These are phyloP conservation scores for Physcia stellaris DNA, from an alignment of 495 filamentous ascomycete genomes.

Conservation along the genomic window DNA sequence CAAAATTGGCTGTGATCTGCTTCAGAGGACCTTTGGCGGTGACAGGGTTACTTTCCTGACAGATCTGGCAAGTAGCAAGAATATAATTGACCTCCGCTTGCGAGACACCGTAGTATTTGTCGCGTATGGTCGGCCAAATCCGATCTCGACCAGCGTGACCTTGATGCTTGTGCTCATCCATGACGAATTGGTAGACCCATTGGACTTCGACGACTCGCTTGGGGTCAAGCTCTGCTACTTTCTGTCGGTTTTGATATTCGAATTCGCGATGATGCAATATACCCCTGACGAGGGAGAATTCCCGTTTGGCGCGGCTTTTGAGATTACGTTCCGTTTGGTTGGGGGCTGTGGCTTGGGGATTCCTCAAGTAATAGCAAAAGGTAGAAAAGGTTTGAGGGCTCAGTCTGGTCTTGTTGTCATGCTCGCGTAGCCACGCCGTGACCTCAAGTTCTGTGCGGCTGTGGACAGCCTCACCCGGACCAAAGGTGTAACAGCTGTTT, in stretches of 20 bases:
- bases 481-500: no score
- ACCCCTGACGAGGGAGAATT: neutral
- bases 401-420: no score
- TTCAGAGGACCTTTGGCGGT: constrained; percentile 2
- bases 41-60: constrained; percentile 1
- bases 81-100: constrained; percentile 3
- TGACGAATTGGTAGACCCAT: neutral
- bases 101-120: constrained; percentile 7
- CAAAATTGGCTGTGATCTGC: neutral
- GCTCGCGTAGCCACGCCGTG: no score
- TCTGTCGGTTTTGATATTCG: neutral
- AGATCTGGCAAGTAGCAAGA: constrained; percentile 5
- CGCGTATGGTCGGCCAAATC: neutral
- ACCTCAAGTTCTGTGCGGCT: no score
- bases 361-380: no score
- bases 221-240: no score
- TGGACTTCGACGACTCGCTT: neutral
- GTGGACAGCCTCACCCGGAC: no score
- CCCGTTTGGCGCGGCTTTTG: neutral
- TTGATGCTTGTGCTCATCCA: neutral
- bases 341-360: no score
- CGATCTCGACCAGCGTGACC: neutral
- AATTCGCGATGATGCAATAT: neutral
- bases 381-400: no score
- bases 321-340: no score